Evolutionary conservation across 257 asterid species (phyloP), one percentile per base, ranked within the genome.

Genomic region (Solanum pennellii): DNA sequence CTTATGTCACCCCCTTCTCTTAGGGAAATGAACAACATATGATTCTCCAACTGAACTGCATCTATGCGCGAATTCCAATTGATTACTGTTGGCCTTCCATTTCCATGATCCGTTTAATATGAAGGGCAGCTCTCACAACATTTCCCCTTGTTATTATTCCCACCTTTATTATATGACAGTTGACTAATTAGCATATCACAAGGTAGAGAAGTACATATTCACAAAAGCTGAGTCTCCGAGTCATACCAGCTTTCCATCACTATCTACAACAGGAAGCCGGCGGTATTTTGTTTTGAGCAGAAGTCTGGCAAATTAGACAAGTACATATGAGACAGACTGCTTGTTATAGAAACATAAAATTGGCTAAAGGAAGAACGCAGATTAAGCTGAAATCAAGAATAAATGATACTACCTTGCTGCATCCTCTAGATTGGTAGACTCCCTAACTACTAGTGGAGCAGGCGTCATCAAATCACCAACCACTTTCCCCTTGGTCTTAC

Each of bases 391-490:
- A 5, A 49, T 49, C 3, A 52, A 52, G n/a, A 52, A 52, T 18
- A 52, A 18, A 52, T 52, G 62, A 59, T 16, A 39, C 33, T 86
- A 95, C 99, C 94, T 94, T 25, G 98, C 98, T 87, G 95, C 98
- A 85, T 96, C 98, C 92, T 96, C 98, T 25, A 96, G 98, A 91
- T 94, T 94, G 89, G 98, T 94, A 12, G 94, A 90, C 88, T 91
- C 93, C 41, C 88, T 89, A 87, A 95, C 98, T 80, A 95, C 98
- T 10, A 94, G 80, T 0, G 98, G 98, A 62, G 97, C 96, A 33
- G 96, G 94, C 3, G 98, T 96, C 98, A 94, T 96, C 84, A 96
- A 77, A 91, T 96, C 97, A 86, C 98, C 96, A 12, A 95, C 98
- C n/a, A 94, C 88, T 91, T 94, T 88, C 59, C 97, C 96, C 33